These are phyloP conservation scores for Aphanomyces astaci DNA, from an alignment of 352 stramenopile genomes.

Conservation along the genomic window DNA sequence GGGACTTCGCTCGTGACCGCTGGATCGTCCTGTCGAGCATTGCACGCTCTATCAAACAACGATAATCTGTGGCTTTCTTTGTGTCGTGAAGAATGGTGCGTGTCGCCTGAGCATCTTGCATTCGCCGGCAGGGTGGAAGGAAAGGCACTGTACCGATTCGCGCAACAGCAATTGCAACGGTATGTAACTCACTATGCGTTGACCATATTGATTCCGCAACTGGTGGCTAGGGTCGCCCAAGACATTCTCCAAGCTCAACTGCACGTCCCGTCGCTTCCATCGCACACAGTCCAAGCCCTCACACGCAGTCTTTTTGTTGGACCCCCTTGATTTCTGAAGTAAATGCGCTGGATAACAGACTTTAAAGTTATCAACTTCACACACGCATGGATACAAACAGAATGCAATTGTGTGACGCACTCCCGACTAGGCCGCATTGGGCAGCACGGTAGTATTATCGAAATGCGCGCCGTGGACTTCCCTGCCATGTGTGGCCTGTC, in stretches of 20 bases:
- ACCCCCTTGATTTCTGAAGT: background rate
- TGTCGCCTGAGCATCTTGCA: conserved; percentile 60
- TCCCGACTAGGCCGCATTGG: background rate
- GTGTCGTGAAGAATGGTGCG: conserved; percentile 58
- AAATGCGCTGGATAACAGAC: background rate
- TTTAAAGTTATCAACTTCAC: too few relatives aligned
- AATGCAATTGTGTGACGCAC: too few relatives aligned
- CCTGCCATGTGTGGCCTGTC: background rate
- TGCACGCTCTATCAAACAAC: conserved; percentile 40
- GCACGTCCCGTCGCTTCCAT: background rate
- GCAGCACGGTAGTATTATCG: background rate
- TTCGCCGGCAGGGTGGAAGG: conserved; percentile 47
- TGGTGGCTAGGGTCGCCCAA: background rate
- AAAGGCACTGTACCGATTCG: conserved; percentile 67
- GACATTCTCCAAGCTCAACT: background rate
- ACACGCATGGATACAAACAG: too few relatives aligned
- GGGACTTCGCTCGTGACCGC: conserved; percentile 49
- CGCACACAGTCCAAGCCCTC: background rate
- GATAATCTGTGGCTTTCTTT: conserved; percentile 61
- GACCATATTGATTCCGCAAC: background rate
- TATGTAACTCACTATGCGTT: background rate
- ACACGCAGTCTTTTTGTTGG: background rate
- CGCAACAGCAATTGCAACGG: conserved; percentile 29
- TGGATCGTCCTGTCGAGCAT: conserved; percentile 53
- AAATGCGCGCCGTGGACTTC: background rate